These are phyloP conservation scores for Pulveroboletus sp. DNA, from an alignment of 768 basidiomycete species.

Conservation along the genomic window DNA sequence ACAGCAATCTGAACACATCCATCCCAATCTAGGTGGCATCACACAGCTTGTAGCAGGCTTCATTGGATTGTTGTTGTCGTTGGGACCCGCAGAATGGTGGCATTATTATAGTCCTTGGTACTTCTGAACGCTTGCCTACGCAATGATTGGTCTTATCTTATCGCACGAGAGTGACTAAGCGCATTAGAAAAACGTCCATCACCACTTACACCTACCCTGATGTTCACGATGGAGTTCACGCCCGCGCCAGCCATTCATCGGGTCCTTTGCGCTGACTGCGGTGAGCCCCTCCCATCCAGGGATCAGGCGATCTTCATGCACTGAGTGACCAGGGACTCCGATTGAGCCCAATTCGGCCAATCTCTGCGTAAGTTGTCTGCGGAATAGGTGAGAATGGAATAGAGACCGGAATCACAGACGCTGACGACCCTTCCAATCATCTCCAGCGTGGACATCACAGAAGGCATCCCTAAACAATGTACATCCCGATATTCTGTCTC, in stretches of 20 bases:
- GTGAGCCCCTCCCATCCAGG: conserved; percentile 33
- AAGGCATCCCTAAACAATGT: conserved; percentile 96
- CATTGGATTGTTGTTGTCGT: no score
- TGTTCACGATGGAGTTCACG: conserved; percentile 65
- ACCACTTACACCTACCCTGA: background rate
- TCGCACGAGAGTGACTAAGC: conserved; percentile 18
- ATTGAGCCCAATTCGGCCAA: conserved; percentile 92
- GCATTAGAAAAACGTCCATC: background rate
- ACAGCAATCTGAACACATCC: no score
- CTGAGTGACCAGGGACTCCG: conserved; percentile 53
- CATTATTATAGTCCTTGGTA: no score
- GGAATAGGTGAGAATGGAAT: conserved; percentile 64
- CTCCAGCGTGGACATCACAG: conserved; percentile 87
- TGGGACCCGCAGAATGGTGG: no score
- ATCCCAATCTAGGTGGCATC: no score
- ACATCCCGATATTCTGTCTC: conserved; percentile 9
- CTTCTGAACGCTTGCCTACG: no score
- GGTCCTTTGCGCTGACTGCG: conserved; percentile 87
- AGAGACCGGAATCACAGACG: background rate
- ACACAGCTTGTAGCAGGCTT: no score
- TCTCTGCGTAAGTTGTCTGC: conserved; percentile 81
- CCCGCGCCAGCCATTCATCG: conserved; percentile 72
- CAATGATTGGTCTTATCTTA: conserved; percentile 13
- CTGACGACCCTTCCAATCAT: background rate
- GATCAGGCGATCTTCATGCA: conserved; percentile 1